A percentile compares a stretch with the other conserved stretches of the same genome.
Evolutionary conservation across 1,139 yeast genomes (phyloP).

Genomic region (Yamadazyma pseudoaaseri): DNA sequence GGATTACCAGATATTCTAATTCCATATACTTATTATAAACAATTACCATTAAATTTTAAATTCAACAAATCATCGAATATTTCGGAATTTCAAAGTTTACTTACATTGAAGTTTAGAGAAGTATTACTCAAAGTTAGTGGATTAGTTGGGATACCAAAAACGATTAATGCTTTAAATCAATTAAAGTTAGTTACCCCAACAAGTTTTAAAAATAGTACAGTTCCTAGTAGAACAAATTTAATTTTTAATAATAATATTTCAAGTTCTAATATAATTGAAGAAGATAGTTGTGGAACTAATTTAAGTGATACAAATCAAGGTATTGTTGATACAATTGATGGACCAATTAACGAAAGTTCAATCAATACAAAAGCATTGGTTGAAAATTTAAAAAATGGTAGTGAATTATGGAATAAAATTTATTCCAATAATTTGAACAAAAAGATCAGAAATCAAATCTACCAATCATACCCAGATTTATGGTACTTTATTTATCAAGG

Average conservation of each 20-base stretch:
- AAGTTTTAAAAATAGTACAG: constrained; percentile 26
- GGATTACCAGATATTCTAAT: constrained; percentile 44
- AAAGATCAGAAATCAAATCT: constrained; percentile 67
- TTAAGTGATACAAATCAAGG: constrained; percentile 22
- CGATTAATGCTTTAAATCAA: constrained; percentile 73
- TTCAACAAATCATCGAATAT: constrained; percentile 31
- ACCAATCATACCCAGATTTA: constrained; percentile 78
- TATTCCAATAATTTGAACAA: constrained; percentile 69
- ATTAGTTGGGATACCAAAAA: constrained; percentile 77
- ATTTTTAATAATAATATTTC: constrained; percentile 37
- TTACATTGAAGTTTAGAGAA: constrained; percentile 69
- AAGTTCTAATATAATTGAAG: constrained; percentile 40
- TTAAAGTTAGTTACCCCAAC: constrained; percentile 68
- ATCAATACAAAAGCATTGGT: constrained; percentile 28
- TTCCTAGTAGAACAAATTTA: constrained; percentile 30
- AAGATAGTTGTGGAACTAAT: constrained; percentile 40
- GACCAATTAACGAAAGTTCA: constrained; percentile 36
- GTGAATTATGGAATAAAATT: constrained; percentile 69
- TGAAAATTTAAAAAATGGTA: constrained; percentile 47
- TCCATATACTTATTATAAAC: constrained; percentile 39
- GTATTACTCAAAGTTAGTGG: constrained; percentile 77
- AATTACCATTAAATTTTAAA: constrained; percentile 40
- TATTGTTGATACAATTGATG: constrained; percentile 40
- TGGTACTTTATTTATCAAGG: constrained; percentile 72
- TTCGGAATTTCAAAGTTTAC: constrained; percentile 30